phyloP scores from a whole-genome alignment of 1,284 basidiomycete species.

The Puccinia triticina region DNA sequence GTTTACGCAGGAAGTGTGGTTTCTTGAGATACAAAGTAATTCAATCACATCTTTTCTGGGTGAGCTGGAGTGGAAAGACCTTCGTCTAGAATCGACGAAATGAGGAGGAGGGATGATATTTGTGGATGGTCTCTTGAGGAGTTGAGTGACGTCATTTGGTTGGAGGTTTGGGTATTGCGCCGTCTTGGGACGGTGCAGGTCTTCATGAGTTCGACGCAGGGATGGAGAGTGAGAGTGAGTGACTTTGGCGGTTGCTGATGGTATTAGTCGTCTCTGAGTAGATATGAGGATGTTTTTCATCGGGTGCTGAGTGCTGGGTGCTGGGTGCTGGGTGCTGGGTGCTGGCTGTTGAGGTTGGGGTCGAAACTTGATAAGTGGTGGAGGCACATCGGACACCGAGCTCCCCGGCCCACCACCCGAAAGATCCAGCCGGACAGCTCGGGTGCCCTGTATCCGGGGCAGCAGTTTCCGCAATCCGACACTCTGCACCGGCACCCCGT shows the following conservation, averaged over 20 bases:
- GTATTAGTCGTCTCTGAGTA: not conserved
- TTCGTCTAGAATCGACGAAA: not conserved
- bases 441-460: too few relatives aligned
- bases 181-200: not conserved
- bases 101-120: not conserved
- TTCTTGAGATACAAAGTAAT: not conserved
- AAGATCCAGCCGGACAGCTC: too few relatives aligned
- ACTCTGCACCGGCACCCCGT: too few relatives aligned
- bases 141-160: not conserved
- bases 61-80: slow-evolving; percentile 22
- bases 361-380: not conserved
- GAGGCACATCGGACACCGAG: too few relatives aligned
- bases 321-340: not conserved
- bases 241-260: not conserved
- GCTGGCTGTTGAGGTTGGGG: not conserved
- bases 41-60: slow-evolving; percentile 17
- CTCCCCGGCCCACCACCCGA: too few relatives aligned
- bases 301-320: not conserved
- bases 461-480: too few relatives aligned
- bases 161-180: not conserved
- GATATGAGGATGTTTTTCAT: not conserved
- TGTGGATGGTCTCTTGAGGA: not conserved
- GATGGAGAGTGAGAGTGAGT: not conserved
- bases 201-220: not conserved
- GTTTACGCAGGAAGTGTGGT: not conserved